Base-by-base conservation (phyloP, 2,329 filamentous ascomycete genomes). In the Didymella lethalis region DNA sequence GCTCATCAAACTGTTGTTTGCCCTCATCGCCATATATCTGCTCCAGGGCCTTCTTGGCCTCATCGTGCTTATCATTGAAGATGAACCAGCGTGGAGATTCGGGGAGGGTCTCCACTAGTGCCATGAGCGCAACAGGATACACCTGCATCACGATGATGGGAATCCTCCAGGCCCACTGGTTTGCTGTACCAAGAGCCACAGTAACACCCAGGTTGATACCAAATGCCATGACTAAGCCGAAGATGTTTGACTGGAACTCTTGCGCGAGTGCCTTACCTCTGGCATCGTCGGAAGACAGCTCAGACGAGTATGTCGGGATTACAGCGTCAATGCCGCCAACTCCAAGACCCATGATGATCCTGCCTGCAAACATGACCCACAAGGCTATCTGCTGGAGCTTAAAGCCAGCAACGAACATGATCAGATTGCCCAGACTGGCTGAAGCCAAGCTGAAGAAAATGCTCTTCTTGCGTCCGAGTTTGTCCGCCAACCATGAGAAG, bases 171-270 rank as follows among this genome's bases (percentile, higher is more conserved):
- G 86, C 85, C 86, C 85, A 88, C 66, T 88, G 79, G 63, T 77
- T 84, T 7, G 75, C 69, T 64, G 87, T 87, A 3, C 85, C 85
- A 4, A 88, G 77, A 0, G 71, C 69, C 6, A 82, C 72, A 0
- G 85, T 88, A 2, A 86, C 79, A 1, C 75, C 79, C 1, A 88
- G 75, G 63, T 88, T 88, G 70, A 88, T 83, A 0, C 78, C 81
- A 69, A 87, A 88, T 0, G 85, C 86, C 81, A 86, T 82, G 58
- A 87, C 80, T 2, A 89, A 72, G 0, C 86, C 85, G 55, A 87
- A 85, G 62, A 88, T 88, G 63, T 89, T 89, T 71, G 82, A 83
- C 69, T 88, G 86, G 65, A 88, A 88, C 64, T 88, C 85, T 66
- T 88, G 84, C 1, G 85, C 85, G 43, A 88, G 71, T 1, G 86